phyloP scores from a whole-genome alignment of 73 alveolate genomes.

The Effrenium voratum region DNA sequence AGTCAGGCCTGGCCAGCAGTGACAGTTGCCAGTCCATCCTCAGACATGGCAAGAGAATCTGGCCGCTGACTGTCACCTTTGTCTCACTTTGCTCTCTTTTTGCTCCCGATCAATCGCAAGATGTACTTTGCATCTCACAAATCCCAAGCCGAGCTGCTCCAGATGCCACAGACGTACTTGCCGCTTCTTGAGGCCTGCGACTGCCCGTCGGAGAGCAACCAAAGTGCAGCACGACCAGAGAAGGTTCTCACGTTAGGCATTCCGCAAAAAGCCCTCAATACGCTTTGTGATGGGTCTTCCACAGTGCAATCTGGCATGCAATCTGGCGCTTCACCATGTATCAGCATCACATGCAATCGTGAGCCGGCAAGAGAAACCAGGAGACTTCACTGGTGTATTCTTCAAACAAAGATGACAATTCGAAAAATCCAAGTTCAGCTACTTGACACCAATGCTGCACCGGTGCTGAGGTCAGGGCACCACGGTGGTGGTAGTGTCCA shows the following conservation, averaged over 20 bases:
- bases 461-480: conserved; percentile 17
- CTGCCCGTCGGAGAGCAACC: not conserved
- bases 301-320: too few relatives aligned
- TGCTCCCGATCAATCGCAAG: not conserved
- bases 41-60: not conserved
- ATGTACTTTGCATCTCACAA: not conserved
- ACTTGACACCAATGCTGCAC: not conserved
- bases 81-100: not conserved
- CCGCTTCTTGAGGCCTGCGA: conserved; percentile 77
- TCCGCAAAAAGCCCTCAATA: too few relatives aligned
- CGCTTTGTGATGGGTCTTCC: too few relatives aligned
- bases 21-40: conserved; percentile 33
- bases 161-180: conserved; percentile 65
- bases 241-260: too few relatives aligned
- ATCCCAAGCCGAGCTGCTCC: not conserved
- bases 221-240: not conserved
- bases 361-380: too few relatives aligned
- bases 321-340: too few relatives aligned
- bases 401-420: too few relatives aligned
- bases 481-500: conserved; percentile 69
- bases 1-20: conserved; percentile 60
- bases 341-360: too few relatives aligned
- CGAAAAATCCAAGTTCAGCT: too few relatives aligned
- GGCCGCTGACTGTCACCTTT: too few relatives aligned
- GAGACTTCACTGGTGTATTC: too few relatives aligned